Evolutionary conservation across 2,329 filamentous ascomycete genomes (phyloP).

Genomic region (Furcasterigmium sp.): DNA sequence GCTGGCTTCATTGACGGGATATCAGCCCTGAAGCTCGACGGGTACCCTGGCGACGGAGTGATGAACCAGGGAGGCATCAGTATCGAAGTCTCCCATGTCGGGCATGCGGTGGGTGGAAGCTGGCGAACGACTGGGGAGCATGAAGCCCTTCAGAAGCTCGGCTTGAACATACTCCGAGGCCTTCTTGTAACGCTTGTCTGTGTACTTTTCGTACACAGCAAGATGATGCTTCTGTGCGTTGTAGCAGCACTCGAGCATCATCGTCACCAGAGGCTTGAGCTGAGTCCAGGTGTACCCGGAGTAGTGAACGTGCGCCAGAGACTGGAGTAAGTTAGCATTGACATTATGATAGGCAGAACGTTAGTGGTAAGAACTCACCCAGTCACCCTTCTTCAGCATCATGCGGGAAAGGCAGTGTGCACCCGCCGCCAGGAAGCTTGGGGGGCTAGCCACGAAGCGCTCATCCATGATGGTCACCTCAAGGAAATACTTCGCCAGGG

Average conservation of each 20-base stretch:
- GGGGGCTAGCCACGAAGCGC: slow-evolving; percentile 85
- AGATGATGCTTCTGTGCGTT: slow-evolving; percentile 74
- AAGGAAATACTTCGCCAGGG: slow-evolving; percentile 94
- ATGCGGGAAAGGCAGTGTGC: slow-evolving; percentile 87
- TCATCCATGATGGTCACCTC: slow-evolving; percentile 98
- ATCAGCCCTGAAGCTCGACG: slow-evolving; percentile 11
- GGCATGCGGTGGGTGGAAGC: slow-evolving; percentile 15
- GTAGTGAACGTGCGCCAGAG: slow-evolving; percentile 80
- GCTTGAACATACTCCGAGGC: slow-evolving; percentile 75
- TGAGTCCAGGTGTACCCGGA: slow-evolving; percentile 89
- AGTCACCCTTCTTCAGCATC: slow-evolving; percentile 86
- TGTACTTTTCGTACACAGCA: slow-evolving; percentile 89
- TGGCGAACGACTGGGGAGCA: slow-evolving; percentile 41
- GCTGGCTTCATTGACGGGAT: too few relatives aligned
- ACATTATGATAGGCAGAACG: not conserved
- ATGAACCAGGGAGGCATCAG: slow-evolving; percentile 4
- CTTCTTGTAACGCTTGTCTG: slow-evolving; percentile 79
- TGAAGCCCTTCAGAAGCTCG: slow-evolving; percentile 61
- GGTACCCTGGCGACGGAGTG: slow-evolving; percentile 7
- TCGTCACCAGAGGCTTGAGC: slow-evolving; percentile 68
- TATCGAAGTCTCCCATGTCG: slow-evolving; percentile 8
- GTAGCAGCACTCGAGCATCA: slow-evolving; percentile 85
- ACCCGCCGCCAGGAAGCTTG: slow-evolving; percentile 85
- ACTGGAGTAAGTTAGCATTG: slow-evolving; percentile 51
- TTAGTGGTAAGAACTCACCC: slow-evolving; percentile 60